phyloP scores from a whole-genome alignment of 768 basidiomycete species.

The Leccinum subtestaceum region DNA sequence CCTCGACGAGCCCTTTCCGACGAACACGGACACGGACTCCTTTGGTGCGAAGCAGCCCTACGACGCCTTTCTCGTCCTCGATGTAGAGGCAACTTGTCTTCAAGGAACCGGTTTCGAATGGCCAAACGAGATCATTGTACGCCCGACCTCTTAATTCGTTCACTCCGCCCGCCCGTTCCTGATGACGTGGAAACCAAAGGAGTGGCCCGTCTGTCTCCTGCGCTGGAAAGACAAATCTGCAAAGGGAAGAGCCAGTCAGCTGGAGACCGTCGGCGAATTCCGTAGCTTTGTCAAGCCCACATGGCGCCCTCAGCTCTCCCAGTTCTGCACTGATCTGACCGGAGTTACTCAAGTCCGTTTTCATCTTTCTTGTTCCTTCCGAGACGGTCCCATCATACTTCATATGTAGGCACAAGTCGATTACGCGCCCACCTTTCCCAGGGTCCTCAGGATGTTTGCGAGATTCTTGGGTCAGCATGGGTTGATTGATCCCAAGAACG shows the following conservation, averaged over 20 bases:
- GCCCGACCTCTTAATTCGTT: constrained; percentile 28
- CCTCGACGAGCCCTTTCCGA: constrained; percentile 3
- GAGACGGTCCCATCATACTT: constrained; percentile 4
- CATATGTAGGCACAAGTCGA: constrained; percentile 73
- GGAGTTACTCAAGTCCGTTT: constrained; percentile 85
- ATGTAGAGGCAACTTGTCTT: constrained; percentile 85
- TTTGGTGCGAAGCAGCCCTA: constrained; percentile 44
- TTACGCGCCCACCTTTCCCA: constrained; percentile 68
- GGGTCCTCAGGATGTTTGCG: constrained; percentile 61
- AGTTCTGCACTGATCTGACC: constrained; percentile 85
- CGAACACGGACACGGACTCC: constrained; percentile 11
- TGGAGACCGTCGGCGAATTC: constrained; percentile 80
- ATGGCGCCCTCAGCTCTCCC: constrained; percentile 77
- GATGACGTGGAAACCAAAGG: constrained; percentile 44
- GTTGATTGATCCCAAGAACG: constrained; percentile 59
- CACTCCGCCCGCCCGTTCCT: constrained; percentile 1
- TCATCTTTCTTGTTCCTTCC: constrained; percentile 4
- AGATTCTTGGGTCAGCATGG: constrained; percentile 69
- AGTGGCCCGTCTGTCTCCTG: constrained; percentile 90
- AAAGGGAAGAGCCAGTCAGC: constrained; percentile 48
- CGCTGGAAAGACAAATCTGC: constrained; percentile 68
- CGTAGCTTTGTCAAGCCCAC: constrained; percentile 84
- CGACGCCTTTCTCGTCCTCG: constrained; percentile 83
- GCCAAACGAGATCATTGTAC: constrained; percentile 94
- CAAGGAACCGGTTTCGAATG: constrained; percentile 67